A percentile compares a stretch with the other conserved stretches of the same genome.
Conservation (phyloP, 2,329 filamentous ascomycete genomes). For the Zasmidium angulare region DNA sequence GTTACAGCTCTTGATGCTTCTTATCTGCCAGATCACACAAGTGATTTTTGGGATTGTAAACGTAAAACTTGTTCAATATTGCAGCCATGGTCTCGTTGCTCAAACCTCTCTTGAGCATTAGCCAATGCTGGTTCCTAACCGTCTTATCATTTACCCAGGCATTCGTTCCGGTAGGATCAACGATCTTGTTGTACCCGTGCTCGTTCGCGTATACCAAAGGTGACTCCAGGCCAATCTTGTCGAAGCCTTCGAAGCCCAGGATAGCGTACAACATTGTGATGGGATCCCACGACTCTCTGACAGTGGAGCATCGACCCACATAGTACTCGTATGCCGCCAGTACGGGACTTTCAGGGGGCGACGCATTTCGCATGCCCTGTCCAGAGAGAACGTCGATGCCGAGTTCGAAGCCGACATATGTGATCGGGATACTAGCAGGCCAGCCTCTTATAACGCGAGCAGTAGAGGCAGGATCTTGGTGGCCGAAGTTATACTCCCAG, state of each 20-base stretch:
- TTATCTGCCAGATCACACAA: background rate
- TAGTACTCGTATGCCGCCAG: constrained; percentile 21
- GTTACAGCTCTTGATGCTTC: background rate
- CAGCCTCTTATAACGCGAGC: constrained; percentile 50
- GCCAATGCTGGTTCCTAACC: constrained; percentile 19
- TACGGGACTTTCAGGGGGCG: constrained; percentile 12
- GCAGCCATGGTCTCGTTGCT: constrained; percentile 10
- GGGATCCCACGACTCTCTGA: constrained; percentile 16
- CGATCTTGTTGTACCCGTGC: constrained; percentile 15
- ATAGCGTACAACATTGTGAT: constrained; percentile 15
- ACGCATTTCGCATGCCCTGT: constrained; percentile 28
- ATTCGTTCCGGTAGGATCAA: constrained; percentile 10
- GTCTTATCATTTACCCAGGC: constrained; percentile 24
- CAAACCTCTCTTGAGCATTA: constrained; percentile 19
- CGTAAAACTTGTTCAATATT: constrained; percentile 16
- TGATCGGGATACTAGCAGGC: constrained; percentile 37
- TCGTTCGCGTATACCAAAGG: constrained; percentile 15
- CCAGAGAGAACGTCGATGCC: constrained; percentile 46
- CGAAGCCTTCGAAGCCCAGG: constrained; percentile 7
- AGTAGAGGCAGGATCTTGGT: constrained; percentile 39
- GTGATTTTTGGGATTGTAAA: background rate
- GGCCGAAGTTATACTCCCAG: constrained; percentile 52
- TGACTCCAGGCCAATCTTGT: background rate
- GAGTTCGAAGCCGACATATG: constrained; percentile 48
- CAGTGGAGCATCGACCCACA: constrained; percentile 11